Percentiles rank a stretch among this genome's conserved stretches.
Conservation (phyloP, 352 stramenopile species). For the Phytopythium litorale region DNA sequence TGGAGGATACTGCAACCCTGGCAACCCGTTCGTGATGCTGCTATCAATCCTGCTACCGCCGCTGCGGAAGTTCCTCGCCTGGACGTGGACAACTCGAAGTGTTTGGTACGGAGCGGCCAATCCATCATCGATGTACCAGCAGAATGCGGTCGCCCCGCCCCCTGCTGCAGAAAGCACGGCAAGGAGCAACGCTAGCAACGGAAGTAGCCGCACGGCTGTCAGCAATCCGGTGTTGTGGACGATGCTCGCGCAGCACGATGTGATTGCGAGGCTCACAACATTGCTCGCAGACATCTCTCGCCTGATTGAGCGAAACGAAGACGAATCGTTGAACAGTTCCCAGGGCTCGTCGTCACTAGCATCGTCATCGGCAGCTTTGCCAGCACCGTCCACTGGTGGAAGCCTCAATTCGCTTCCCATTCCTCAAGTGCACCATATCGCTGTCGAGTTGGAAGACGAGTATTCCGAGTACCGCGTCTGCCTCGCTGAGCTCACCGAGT, state of each 20-base stretch:
- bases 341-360: slow-evolving; percentile 16
- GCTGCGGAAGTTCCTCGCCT: slow-evolving; percentile 56
- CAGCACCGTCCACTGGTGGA: slow-evolving; percentile 8
- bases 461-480: slow-evolving; percentile 46
- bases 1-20: neutral
- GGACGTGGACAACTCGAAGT: slow-evolving; percentile 29
- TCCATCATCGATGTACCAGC: slow-evolving; percentile 1
- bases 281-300: slow-evolving; percentile 26
- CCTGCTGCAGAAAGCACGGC: neutral
- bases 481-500: slow-evolving; percentile 52
- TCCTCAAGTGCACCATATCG: slow-evolving; percentile 53
- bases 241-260: slow-evolving; percentile 47
- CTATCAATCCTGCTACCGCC: slow-evolving; percentile 51
- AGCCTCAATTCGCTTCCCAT: slow-evolving; percentile 7
- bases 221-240: slow-evolving; percentile 22
- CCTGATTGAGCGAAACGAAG: slow-evolving; percentile 45
- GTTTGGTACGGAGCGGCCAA: slow-evolving; percentile 24
- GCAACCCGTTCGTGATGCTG: slow-evolving; percentile 61
- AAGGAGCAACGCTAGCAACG: slow-evolving; percentile 7
- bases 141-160: neutral
- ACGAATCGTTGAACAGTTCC: neutral
- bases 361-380: slow-evolving; percentile 14
- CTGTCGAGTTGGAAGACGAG: slow-evolving; percentile 40
- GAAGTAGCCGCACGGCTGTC: slow-evolving; percentile 5
- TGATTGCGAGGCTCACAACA: slow-evolving; percentile 28